A percentile compares a stretch with the other conserved stretches of the same genome.
Conservation (phyloP, 2,329 filamentous ascomycete genomes). For the Sporothrix curviconia region DNA sequence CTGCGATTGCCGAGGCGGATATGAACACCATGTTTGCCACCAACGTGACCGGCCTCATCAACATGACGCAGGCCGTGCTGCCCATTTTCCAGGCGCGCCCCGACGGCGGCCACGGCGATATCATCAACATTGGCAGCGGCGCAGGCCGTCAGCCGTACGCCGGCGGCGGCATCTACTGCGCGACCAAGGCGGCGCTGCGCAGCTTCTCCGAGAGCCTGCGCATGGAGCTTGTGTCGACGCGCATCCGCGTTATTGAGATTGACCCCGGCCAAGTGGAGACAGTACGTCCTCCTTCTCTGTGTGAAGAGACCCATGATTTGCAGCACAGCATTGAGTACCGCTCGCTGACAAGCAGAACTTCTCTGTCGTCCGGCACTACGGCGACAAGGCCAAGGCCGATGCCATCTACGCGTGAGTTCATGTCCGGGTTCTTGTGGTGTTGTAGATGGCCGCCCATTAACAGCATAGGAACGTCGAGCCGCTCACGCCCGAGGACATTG, state of each 20-base stretch:
- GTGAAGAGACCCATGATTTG: no score
- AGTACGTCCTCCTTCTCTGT: no score
- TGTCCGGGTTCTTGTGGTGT: constrained; percentile 27
- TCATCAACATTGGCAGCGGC: constrained; percentile 91
- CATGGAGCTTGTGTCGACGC: constrained; percentile 74
- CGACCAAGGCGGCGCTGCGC: constrained; percentile 81
- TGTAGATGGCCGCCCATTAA: background rate
- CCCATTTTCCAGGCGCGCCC: constrained; percentile 70
- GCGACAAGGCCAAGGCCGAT: constrained; percentile 83
- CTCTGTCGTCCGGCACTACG: constrained; percentile 78
- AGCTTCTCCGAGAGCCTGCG: constrained; percentile 77
- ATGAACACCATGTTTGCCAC: constrained; percentile 83
- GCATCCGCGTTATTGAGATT: constrained; percentile 78
- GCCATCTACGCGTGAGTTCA: constrained; percentile 83
- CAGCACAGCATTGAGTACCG: no score
- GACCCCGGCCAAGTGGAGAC: constrained; percentile 90
- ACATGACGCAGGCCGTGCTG: constrained; percentile 89
- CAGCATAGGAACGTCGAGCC: constrained; percentile 62
- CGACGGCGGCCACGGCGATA: constrained; percentile 76
- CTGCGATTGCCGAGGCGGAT: constrained; percentile 74
- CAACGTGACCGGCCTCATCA: constrained; percentile 90
- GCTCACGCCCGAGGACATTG: constrained; percentile 83
- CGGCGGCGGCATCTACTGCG: constrained; percentile 86
- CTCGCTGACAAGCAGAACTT: constrained; percentile 52
- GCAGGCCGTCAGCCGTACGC: constrained; percentile 80